A percentile compares a stretch with the other conserved stretches of the same genome.
Conservation (phyloP, 345 rosid genomes). For the Salix exigua region DNA sequence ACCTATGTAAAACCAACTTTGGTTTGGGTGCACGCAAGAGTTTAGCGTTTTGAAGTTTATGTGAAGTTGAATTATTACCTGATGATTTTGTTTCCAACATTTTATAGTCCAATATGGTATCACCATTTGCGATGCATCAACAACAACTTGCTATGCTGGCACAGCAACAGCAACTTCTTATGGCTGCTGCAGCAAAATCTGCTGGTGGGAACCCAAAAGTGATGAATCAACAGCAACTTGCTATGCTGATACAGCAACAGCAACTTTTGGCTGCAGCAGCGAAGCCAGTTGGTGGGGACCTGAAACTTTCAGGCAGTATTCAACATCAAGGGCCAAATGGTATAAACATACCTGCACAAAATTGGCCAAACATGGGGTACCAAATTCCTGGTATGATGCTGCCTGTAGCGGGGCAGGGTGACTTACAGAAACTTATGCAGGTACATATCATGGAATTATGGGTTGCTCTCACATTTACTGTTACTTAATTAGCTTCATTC, state of each 20-base stretch:
- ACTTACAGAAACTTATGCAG: constrained; percentile 74
- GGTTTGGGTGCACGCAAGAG: not conserved
- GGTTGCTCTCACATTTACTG: not conserved
- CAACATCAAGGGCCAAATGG: constrained; percentile 58
- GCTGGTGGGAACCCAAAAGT: constrained; percentile 46
- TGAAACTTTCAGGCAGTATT: constrained; percentile 36
- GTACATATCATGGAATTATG: constrained; percentile 29
- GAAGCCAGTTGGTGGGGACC: constrained; percentile 52
- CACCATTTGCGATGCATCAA: constrained; percentile 91
- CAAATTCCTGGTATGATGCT: constrained; percentile 69
- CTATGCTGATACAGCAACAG: constrained; percentile 88
- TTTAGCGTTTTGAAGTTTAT: not conserved
- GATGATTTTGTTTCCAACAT: constrained; percentile 22
- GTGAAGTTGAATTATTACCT: constrained; percentile 1
- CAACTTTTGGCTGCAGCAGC: constrained; percentile 78
- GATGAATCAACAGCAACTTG: constrained; percentile 90
- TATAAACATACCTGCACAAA: constrained; percentile 44
- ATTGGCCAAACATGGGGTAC: constrained; percentile 56
- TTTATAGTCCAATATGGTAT: constrained; percentile 78
- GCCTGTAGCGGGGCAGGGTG: constrained; percentile 55
- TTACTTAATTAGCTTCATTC: constrained; percentile 4
- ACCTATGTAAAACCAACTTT: not conserved
- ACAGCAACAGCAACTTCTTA: constrained; percentile 81
- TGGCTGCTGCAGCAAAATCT: constrained; percentile 80
- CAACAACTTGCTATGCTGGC: constrained; percentile 92